Evolutionary conservation across 495 filamentous ascomycete species (phyloP).

Genomic region (Daldinia caldariorum): DNA sequence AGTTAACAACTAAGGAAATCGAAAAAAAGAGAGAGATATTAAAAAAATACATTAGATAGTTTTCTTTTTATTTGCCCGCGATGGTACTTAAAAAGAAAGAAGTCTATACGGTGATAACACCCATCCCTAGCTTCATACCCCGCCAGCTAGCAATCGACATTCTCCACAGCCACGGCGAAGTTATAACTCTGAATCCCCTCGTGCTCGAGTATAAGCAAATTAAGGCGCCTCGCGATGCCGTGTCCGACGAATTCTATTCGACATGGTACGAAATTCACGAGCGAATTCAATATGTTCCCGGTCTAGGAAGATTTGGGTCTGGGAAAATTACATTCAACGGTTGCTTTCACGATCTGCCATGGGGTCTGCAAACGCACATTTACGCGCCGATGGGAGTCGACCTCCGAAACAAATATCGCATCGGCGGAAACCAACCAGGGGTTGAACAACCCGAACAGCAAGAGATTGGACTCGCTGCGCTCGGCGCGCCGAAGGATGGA

Average conservation of each 20-base stretch:
- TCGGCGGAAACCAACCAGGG: slow-evolving; percentile 69
- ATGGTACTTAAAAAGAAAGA: slow-evolving; percentile 62
- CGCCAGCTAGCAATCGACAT: slow-evolving; percentile 55
- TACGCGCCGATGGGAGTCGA: slow-evolving; percentile 70
- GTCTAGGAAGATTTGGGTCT: slow-evolving; percentile 66
- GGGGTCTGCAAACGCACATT: slow-evolving; percentile 77
- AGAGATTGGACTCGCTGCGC: slow-evolving; percentile 64
- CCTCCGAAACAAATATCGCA: slow-evolving; percentile 61
- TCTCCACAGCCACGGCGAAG: slow-evolving; percentile 66
- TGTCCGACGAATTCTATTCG: slow-evolving; percentile 74
- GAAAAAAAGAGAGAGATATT: slow-evolving; percentile 4
- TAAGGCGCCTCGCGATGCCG: slow-evolving; percentile 69
- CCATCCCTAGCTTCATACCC: slow-evolving; percentile 60
- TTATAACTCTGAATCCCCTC: slow-evolving; percentile 81
- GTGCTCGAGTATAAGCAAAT: slow-evolving; percentile 72
- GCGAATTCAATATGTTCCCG: slow-evolving; percentile 72
- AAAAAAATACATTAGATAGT: too few relatives aligned
- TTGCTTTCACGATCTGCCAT: slow-evolving; percentile 76
- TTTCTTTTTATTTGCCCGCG: slow-evolving; percentile 9
- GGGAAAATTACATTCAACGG: slow-evolving; percentile 76
- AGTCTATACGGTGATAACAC: slow-evolving; percentile 58
- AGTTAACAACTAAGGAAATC: slow-evolving; percentile 2
- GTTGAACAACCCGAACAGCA: slow-evolving; percentile 64
- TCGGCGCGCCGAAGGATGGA: slow-evolving; percentile 67
- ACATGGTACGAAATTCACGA: slow-evolving; percentile 76